Conservation (phyloP, 768 basidiomycete genomes). For the Rhizopogon vesiculosus region DNA sequence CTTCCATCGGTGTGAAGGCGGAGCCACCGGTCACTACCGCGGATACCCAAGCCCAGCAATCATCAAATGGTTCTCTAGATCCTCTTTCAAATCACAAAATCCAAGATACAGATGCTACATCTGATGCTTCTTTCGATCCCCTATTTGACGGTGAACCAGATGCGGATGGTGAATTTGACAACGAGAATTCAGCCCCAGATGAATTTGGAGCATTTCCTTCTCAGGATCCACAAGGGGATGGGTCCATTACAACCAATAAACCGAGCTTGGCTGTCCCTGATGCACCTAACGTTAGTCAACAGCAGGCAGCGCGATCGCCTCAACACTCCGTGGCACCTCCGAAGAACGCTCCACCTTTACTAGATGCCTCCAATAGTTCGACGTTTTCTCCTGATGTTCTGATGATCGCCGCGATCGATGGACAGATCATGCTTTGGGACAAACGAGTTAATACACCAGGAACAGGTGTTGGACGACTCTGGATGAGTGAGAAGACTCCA, state of each 20-base stretch:
- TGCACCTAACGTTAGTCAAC: conserved; percentile 16
- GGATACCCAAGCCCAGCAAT: conserved; percentile 9
- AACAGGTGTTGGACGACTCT: conserved; percentile 75
- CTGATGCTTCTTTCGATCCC: conserved; percentile 81
- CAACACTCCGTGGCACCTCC: conserved; percentile 46
- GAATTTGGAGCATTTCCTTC: conserved; percentile 12
- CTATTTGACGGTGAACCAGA: conserved; percentile 86
- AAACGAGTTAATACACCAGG: conserved; percentile 61
- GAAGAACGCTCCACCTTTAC: conserved; percentile 71
- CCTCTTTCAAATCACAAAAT: conserved; percentile 16
- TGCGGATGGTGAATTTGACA: conserved; percentile 43
- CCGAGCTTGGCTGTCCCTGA: conserved; percentile 26
- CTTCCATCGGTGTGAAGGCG: conserved; percentile 15
- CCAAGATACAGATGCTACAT: conserved; percentile 58
- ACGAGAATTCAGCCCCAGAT: conserved; percentile 10
- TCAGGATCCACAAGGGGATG: conserved; percentile 12
- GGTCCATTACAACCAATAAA: conserved; percentile 6
- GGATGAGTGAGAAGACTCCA: conserved; percentile 89
- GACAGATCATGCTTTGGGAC: conserved; percentile 92
- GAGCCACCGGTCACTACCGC: conserved; percentile 14
- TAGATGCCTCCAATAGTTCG: conserved; percentile 56
- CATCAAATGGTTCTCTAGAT: conserved; percentile 18
- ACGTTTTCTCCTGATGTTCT: conserved; percentile 78
- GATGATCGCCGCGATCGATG: conserved; percentile 88
- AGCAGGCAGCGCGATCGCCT: conserved; percentile 21